Evolutionary conservation across 768 basidiomycete species (phyloP).

Genomic region (Lactifluus echinatus): DNA sequence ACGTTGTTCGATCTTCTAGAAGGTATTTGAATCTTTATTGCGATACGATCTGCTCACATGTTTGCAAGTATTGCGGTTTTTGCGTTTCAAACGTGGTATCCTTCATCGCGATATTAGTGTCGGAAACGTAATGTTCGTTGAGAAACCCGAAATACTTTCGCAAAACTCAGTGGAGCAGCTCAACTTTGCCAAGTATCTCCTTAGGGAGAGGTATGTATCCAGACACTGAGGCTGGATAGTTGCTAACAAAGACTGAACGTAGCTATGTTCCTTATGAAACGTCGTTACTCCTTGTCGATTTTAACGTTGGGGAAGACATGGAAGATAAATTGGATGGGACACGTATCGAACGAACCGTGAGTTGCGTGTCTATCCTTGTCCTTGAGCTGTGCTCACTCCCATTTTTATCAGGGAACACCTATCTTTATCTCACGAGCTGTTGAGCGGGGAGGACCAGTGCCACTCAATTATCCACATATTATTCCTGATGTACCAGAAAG

Average conservation of each 20-base stretch:
- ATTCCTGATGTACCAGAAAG: not conserved
- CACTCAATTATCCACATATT: not conserved
- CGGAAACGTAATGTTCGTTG: not conserved
- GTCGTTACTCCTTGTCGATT: conserved; percentile 7
- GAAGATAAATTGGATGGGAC: not conserved
- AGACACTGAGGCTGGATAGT: conserved; percentile 2
- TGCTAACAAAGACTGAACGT: not conserved
- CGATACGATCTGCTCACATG: not conserved
- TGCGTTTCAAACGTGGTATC: not conserved
- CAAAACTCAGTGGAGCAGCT: not conserved
- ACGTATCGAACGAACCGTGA: not conserved
- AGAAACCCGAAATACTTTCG: not conserved
- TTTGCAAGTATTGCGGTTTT: not conserved
- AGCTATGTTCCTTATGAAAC: not conserved
- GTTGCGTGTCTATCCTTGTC: not conserved
- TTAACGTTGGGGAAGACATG: not conserved
- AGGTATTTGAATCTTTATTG: not conserved
- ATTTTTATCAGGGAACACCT: conserved; percentile 1
- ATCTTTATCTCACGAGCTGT: not conserved
- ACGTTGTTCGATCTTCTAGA: not conserved
- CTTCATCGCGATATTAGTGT: not conserved
- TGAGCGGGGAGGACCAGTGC: not conserved
- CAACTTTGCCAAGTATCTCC: not conserved
- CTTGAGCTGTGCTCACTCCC: not conserved
- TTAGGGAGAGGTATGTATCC: not conserved